Evolutionary conservation across 2,329 filamentous ascomycete species (phyloP).

Genomic region (Fusarium compactum): DNA sequence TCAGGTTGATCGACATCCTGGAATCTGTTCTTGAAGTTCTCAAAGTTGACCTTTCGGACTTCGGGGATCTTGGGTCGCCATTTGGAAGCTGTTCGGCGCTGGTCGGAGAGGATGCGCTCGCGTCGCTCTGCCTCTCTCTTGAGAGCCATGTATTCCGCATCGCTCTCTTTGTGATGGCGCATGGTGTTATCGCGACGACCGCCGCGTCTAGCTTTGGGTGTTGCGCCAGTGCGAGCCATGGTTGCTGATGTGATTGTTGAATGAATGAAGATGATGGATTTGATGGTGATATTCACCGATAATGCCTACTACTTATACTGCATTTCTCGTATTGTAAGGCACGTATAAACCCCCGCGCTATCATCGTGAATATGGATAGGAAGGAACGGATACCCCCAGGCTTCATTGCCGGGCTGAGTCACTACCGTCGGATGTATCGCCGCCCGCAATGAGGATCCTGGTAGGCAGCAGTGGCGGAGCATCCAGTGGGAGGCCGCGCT

Average conservation of each 20-base stretch:
- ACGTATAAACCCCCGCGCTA: background rate
- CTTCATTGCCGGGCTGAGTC: conserved; percentile 30
- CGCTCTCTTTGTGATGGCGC: conserved; percentile 45
- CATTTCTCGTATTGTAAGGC: background rate
- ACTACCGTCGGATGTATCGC: background rate
- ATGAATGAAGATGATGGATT: background rate
- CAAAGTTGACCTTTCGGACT: conserved; percentile 57
- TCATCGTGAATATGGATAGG: background rate
- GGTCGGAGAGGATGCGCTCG: conserved; percentile 53
- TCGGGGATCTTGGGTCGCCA: conserved; percentile 57
- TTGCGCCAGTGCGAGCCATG: conserved; percentile 37
- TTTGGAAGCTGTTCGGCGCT: conserved; percentile 52
- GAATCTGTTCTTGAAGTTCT: conserved; percentile 59
- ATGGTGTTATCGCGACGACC: conserved; percentile 17
- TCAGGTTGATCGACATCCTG: conserved; percentile 51
- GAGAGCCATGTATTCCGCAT: conserved; percentile 48
- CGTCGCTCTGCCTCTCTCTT: conserved; percentile 55
- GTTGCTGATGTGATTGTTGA: background rate
- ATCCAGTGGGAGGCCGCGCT: background rate
- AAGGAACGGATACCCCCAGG: background rate
- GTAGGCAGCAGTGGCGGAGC: conserved; percentile 33
- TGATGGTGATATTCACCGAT: background rate
- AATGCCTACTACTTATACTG: background rate
- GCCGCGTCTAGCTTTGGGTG: conserved; percentile 9
- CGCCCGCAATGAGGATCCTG: background rate